Conservation (phyloP, 1,284 basidiomycete species). For the Schizophyllum commune region DNA sequence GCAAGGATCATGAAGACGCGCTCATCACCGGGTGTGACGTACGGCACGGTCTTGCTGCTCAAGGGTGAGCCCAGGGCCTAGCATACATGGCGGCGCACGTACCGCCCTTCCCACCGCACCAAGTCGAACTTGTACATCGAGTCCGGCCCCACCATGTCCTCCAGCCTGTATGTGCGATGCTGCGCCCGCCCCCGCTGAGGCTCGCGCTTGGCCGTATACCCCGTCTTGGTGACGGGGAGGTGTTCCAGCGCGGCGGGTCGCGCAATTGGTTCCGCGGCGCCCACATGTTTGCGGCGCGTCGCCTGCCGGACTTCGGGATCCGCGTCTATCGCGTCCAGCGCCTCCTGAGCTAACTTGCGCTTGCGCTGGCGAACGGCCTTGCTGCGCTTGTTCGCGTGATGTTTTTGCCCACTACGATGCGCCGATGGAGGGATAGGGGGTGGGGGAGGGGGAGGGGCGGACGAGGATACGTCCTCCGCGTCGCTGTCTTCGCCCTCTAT, state of each 20-base stretch:
- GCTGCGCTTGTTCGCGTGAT: not conserved
- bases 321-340: not conserved
- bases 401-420: not conserved
- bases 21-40: not conserved
- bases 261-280: not conserved
- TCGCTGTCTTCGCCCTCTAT: not conserved
- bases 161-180: not conserved
- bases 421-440: no score
- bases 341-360: not conserved
- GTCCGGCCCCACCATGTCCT: not conserved
- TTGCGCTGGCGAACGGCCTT: not conserved
- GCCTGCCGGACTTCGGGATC: not conserved
- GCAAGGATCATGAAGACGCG: slow-evolving; percentile 2
- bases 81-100: no score
- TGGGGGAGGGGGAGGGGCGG: no score
- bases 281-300: not conserved
- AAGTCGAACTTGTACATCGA: not conserved
- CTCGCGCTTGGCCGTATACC: not conserved
- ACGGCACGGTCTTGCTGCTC: not conserved
- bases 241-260: not conserved
- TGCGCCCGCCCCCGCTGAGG: not conserved
- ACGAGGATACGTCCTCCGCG: not conserved
- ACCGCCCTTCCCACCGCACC: not conserved
- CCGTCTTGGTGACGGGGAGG: not conserved
- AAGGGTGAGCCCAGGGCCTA: no score